Evolutionary conservation across 78 protist species (phyloP).

Genomic region (slime mould (Dictyostelium discoideum)): dicty_2.7 NC_007089.4:3991001-3991500

Average conservation of each 20-base stretch:
- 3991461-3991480: background rate
- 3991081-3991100: conserved; percentile 16
- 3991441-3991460: background rate
- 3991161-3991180: conserved; percentile 42
- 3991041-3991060: conserved; percentile 25
- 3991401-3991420: conserved; percentile 20
- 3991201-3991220: conserved; percentile 80
- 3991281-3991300: conserved; percentile 63
- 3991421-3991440: background rate
- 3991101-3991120: conserved; percentile 46
- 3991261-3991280: conserved; percentile 59
- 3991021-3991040: conserved; percentile 25
- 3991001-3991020: background rate
- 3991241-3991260: background rate
- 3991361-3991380: background rate
- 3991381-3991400: background rate
- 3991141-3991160: background rate
- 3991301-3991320: conserved; percentile 75
- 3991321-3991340: conserved; percentile 85
- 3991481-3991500: background rate
- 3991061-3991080: conserved; percentile 58
- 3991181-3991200: conserved; percentile 72
- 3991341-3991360: conserved; percentile 55
- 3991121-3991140: background rate
- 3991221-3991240: conserved; percentile 47